Base-by-base conservation (phyloP, 2,329 filamentous ascomycete genomes). In the Dothideomycetes sp. region DNA sequence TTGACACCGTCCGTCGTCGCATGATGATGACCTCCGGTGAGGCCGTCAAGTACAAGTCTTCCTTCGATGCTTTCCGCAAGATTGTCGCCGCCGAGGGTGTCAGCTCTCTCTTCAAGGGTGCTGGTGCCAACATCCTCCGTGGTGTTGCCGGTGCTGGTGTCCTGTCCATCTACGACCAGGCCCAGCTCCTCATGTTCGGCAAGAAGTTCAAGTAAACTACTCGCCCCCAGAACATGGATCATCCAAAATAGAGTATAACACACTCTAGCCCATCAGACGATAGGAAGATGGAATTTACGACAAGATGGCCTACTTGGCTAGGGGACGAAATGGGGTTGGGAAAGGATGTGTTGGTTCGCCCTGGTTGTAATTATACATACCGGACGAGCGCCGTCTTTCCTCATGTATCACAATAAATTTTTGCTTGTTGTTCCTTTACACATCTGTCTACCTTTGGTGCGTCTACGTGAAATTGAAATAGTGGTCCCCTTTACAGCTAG, bases 81-180 rank as follows among this genome's bases (percentile, higher is more conserved):
- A 98, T 98, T 65, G 69, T 96, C 63, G 88, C 88, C 75, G 85
- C 84, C 74, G 91, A 96, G 79, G 91, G 91, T 79, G 74, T 93
- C 72, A 84, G 79, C 75, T 98, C 91, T 62, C 89, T 98, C 72
- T 98, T 98, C 88, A 98, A 98, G 86, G 91, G 91, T 88, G 91
- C 91, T 67, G 91, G 91, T 86, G 91, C 91, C 81, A 98, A 98
- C 86, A 98, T 98, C 66, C 91, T 98, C 75, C 91, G 91, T 94
- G 93, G 91, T 95, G 91, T 98, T 65, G 91, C 91, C 65, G 93
- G 91, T 86, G 91, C 91, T 76, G 91, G 91, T 98, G 91, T 98
- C 67, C 79, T 98, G 68, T 98, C 91, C 70, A 95, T 98, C 86
- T 98, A 98, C 76, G 91, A 98, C 71, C 89, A 96, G 80, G 85